Evolutionary conservation across 2,329 filamentous ascomycete genomes (phyloP).

Genomic region (Penicillium verrucosum): DNA sequence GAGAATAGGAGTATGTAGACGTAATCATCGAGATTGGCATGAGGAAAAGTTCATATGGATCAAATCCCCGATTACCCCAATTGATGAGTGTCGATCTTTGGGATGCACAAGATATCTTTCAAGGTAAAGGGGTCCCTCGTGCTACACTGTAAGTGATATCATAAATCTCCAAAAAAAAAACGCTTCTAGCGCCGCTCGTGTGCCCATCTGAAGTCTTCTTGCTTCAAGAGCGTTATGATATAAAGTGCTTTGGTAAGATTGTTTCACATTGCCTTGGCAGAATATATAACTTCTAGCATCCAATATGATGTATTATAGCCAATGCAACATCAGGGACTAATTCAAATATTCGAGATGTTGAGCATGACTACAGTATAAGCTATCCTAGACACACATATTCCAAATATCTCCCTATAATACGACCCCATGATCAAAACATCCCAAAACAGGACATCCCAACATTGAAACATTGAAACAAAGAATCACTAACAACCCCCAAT

Average conservation of each 20-base stretch:
- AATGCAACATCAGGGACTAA: not conserved
- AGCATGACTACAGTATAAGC: not conserved
- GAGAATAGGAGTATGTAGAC: not conserved
- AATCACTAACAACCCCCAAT: not conserved
- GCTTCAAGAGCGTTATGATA: not conserved
- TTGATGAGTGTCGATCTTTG: not conserved
- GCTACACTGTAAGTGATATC: not conserved
- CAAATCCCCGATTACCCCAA: not conserved
- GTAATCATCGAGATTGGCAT: not conserved
- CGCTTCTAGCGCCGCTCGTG: not conserved
- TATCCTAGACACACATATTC: not conserved
- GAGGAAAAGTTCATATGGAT: not conserved
- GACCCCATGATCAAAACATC: not conserved
- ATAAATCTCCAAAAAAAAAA: not conserved
- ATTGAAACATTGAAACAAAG: not conserved
- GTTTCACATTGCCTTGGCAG: not conserved
- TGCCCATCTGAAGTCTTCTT: not conserved
- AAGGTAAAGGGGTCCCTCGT: not conserved
- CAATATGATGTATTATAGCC: not conserved
- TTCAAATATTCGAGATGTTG: not conserved
- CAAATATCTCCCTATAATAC: not conserved
- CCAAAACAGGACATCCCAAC: not conserved
- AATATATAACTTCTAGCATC: not conserved
- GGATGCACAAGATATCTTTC: not conserved
- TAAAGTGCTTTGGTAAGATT: not conserved